Base-by-base conservation (phyloP, 352 stramenopile genomes). In the Aphanomyces cochlioides region DNA sequence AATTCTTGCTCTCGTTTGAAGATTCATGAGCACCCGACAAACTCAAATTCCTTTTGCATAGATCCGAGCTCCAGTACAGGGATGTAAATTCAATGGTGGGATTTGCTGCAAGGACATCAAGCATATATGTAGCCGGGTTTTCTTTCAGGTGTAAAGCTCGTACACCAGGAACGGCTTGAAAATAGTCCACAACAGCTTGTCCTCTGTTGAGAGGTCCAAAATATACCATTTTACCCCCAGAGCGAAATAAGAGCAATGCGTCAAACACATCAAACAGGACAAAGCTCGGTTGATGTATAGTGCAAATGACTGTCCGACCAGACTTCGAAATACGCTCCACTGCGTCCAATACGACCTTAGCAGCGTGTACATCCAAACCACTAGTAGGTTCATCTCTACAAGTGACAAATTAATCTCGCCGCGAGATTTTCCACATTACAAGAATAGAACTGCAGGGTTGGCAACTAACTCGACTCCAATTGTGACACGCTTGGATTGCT, bases 61-160 rank as follows among this genome's bases (percentile, higher is more conserved):
- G 45, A 2, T 8, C n/a, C 17, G 34, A 41, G 8, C 7, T 39
- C 37, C 38, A 61, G 39, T 70, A 54, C 2, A 63, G 13, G 2
- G 64, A 50, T 17, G 10, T 19, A 45, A 41, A 50, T 1, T 45
- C 56, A 7, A 36, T 37, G 10, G 8, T 28, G 7, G 38, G 36
- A 66, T 77, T 75, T 70, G 72, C 80, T 69, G 77, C 79, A 73
- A 87, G 82, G 12, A 78, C 83, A 50, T 85, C 81, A 12, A 96
- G 74, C 87, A 97, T 96, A 85, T 87, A 97, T 43, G 90, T 92
- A 8, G 88, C 87, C 21, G 90, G 89, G 64, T 97, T 97, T 65
- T 90, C 84, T 39, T 79, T 77, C 43, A 54, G 59, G 2, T 75
- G 73, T 66, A 97, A 92, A 7, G 47, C 67, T 8, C 61, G 69